Base-by-base conservation (phyloP, 352 stramenopile genomes). In the Phytophthora sp. region DNA sequence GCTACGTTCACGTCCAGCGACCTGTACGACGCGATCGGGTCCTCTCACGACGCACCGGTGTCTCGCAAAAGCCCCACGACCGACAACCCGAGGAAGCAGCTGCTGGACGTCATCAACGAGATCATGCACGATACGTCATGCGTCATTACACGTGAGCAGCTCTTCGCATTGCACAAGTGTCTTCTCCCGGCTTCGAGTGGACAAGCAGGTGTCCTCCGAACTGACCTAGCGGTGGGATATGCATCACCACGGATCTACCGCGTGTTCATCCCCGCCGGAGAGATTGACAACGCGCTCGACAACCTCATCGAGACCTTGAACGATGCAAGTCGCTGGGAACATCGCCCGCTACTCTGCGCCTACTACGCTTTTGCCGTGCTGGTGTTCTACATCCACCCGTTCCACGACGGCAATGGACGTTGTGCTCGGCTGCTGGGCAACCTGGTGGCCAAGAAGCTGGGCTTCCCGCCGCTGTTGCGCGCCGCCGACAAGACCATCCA, bases 311-410 rank as follows among this genome's bases (percentile, higher is more conserved):
- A 41, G 0, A 77, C 58, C 2, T 68, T 94, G 18, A 91, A 92
- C 31, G 69, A 79, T 15, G 8, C 58, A 0, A 68, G 57, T 8
- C 64, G 42, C 1, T 88, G 79, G 75, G 48, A 75, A 13, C 55
- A 74, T 7, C 71, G 78, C 2, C 85, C 81, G n/a, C 62, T 92
- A 17, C 59, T 94, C 6, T 80, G 79, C 31, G 85, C 82, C 0
- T 94, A 94, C 63, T 94, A 92, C 50, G 73, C 81, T 6, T 94
- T 92, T 32, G 79, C 83, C 10, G 80, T 89, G 24, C 69, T 94
- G 2, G 85, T 92, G 41, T 94, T 92, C 58, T 94, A 79, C 57
- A 92, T 94, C 44, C 85, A 94, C 43, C 85, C 85, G n/a, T 94
- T 93, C 62, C 79, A 93, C 56, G 86, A 95, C 51, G 86, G 84